phyloP scores from a whole-genome alignment of 169 alveolate species.

The Babesia ovata region DNA sequence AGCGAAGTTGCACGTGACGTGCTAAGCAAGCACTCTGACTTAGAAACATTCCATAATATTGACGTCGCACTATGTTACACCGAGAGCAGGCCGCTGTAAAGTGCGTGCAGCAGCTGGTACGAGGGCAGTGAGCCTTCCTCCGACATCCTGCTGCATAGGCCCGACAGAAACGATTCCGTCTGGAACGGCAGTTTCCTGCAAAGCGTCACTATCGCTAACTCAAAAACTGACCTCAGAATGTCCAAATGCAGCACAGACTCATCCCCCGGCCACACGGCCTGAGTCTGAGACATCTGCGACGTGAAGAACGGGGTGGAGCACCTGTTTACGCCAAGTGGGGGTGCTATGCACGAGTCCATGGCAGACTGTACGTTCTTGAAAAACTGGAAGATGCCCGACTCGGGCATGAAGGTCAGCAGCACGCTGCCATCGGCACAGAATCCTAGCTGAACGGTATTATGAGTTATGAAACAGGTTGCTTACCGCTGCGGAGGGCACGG shows the following conservation, averaged over 20 bases:
- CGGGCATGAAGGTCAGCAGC: constrained; percentile 38
- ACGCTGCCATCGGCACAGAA: constrained; percentile 43
- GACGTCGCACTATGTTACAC: not conserved
- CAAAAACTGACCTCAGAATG: constrained; percentile 4
- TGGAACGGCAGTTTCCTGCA: constrained; percentile 25
- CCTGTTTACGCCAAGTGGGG: constrained; percentile 33
- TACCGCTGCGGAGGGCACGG: constrained; percentile 15
- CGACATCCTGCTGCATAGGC: constrained; percentile 1
- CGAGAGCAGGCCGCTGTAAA: constrained; percentile 10
- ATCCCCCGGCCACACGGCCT: constrained; percentile 49
- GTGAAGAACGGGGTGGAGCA: constrained; percentile 24
- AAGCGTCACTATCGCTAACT: not conserved
- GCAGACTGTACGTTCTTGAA: constrained; percentile 20
- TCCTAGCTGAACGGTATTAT: constrained; percentile 18
- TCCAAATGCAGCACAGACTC: constrained; percentile 26
- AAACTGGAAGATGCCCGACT: constrained; percentile 12
- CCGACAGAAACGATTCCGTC: not conserved
- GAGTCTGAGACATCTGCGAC: constrained; percentile 53
- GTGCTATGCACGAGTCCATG: not conserved
- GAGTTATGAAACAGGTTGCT: not conserved
- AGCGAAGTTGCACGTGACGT: not conserved
- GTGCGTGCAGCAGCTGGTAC: constrained; percentile 38
- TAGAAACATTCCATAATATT: not conserved
- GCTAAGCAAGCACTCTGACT: not conserved
- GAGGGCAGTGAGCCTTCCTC: constrained; percentile 15